A percentile compares a stretch with the other conserved stretches of the same genome.
Evolutionary conservation across 2,329 filamentous ascomycete genomes (phyloP).

Genomic region (Fonsecaea pedrosoi): DNA sequence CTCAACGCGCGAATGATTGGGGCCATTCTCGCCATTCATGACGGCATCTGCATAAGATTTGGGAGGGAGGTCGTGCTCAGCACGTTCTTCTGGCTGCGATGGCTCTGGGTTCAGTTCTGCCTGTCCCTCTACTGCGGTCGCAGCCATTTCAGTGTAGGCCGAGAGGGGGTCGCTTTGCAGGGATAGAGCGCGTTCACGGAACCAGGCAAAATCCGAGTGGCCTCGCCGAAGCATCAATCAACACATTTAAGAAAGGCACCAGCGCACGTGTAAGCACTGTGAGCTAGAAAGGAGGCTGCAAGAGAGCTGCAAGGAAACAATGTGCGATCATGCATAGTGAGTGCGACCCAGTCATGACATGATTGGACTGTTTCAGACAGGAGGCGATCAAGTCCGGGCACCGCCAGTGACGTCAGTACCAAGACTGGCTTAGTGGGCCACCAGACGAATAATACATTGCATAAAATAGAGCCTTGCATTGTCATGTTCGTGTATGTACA

Average conservation of each 20-base stretch:
- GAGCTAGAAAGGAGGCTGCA: conserved; percentile 1
- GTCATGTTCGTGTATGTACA: not conserved
- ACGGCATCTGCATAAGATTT: conserved; percentile 51
- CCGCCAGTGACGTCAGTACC: conserved; percentile 11
- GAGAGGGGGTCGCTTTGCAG: conserved; percentile 29
- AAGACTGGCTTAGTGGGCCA: not conserved
- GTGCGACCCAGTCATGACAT: conserved; percentile 11
- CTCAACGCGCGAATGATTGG: not conserved
- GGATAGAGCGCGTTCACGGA: conserved; percentile 31
- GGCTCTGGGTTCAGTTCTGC: conserved; percentile 42
- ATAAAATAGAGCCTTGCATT: not conserved
- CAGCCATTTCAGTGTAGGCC: conserved; percentile 33
- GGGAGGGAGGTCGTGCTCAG: conserved; percentile 44
- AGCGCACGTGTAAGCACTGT: conserved; percentile 4
- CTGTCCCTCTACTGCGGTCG: conserved; percentile 11
- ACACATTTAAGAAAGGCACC: conserved; percentile 2
- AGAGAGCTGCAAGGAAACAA: not conserved
- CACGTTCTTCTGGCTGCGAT: conserved; percentile 43
- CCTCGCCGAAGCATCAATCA: conserved; percentile 33
- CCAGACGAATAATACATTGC: not conserved
- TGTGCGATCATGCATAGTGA: not conserved
- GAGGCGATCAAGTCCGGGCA: not conserved
- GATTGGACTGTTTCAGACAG: conserved; percentile 7
- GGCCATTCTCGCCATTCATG: conserved; percentile 30
- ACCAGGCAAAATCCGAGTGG: conserved; percentile 38